Evolutionary conservation across 257 asterid genomes (phyloP), one percentile per base, ranked within the genome.

Genomic region (Capsicum pubescens): DNA sequence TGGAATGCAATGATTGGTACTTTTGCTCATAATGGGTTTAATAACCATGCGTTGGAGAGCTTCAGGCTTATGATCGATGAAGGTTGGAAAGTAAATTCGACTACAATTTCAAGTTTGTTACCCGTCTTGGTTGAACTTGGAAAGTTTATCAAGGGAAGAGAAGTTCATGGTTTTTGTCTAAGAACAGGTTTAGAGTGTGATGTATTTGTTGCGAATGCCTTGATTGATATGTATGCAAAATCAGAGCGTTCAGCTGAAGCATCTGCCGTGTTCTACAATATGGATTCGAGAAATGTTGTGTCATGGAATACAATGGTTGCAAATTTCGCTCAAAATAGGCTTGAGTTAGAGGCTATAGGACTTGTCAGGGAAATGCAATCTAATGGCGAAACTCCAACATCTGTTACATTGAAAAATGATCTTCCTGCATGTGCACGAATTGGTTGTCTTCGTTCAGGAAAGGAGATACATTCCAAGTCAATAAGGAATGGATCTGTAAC

Each of bases 221-320:
- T 94, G 90, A 88, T 94, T 5, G 95, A 90, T 82, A 90, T 92
- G 93, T 94, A 94, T 44, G 95, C 95, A 11, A 94, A 93, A 88
- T 82, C 79, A 64, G 90, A 94, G 13, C 83, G 63, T 48, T 84
- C 90, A 35, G 17, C 19, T 57, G 85, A 84, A 88, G 95, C 97
- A 66, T 89, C 91, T 8, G 82, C 57, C 7, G 77, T 94, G 32
- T 93, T 93, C 83, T 4, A 80, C 67, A 90, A 87, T 80, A 88
- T 89, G 92, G 82, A 46, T 54, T 32, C 36, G 17, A 87, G 84
- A 82, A 93, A 92, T 87, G 89, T 89, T 14, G 92, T 94, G 7
- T 92, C 97, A 0, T 94, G 95, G 97, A 94, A 93, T 85, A 89
- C 95, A 54, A 90, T 93, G 92, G 82, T 92, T 6, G 94, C 94